Evolutionary conservation across 2,329 filamentous ascomycete species (phyloP), one percentile per base, ranked within the genome.

Genomic region (Colletotrichum endophyticum): DNA sequence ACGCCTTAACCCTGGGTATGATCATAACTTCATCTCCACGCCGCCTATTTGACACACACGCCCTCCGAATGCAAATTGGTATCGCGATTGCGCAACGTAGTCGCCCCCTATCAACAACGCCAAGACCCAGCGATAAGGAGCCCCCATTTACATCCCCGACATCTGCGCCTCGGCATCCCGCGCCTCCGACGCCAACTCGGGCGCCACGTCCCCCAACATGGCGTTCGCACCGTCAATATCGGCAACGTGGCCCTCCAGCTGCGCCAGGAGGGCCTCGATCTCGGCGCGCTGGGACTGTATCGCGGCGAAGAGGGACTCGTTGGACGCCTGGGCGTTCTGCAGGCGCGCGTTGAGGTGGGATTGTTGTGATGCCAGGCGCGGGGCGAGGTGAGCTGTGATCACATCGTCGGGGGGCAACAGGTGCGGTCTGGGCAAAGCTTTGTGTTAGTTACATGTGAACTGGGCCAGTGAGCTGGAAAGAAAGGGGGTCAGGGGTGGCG

Each of bases 331-430:
- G 59, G 87, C 87, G 27, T 90, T 91, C 80, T 91, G 89, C 39
- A 93, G 84, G 63, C 85, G 86, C 11, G 90, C 90, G 80, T 91
- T 91, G 77, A 93, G 88, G 79, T 89, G 88, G 4, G 87, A 88
- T 71, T 89, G 89, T 81, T 92, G 90, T 19, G 87, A 83, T 4
- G 86, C 85, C 6, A 92, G 86, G 68, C 90, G 86, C 1, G 91
- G 89, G 8, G 85, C 82, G 28, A 92, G 84, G 82, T 93, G 91
- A 3, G 91, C 91, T 19, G 86, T 83, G 27, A 92, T 84, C 53
- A 93, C 85, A 5, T 86, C 83, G 5, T 85, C 81, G 0, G 92
- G 87, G 1, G 91, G 89, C 2, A 92, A 87, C 34, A 89, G 86
- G 79, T 94, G 91, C 3, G 91, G 91, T 32, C 89, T 90, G 28